Evolutionary conservation across 805 yeast genomes (phyloP).

Genomic region (Cyberlindnera lachancei): DNA sequence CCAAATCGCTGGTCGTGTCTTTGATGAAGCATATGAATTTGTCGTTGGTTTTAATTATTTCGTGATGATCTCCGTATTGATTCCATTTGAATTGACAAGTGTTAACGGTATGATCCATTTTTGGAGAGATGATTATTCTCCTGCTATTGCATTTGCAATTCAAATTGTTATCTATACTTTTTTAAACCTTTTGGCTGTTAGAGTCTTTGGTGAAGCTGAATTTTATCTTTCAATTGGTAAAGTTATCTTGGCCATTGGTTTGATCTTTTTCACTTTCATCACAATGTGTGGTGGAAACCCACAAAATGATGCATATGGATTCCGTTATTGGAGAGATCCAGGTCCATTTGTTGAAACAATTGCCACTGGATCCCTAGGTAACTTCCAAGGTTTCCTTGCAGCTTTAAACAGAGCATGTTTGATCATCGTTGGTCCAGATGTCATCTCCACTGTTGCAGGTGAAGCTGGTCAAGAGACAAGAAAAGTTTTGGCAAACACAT

Average conservation of each 20-base stretch:
- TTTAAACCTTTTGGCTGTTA: conserved; percentile 47
- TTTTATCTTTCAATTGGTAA: conserved; percentile 60
- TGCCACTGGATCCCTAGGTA: conserved; percentile 50
- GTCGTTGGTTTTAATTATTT: conserved; percentile 54
- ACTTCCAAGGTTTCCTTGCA: conserved; percentile 70
- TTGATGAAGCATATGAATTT: conserved; percentile 54
- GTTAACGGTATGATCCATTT: conserved; percentile 46
- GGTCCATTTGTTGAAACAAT: conserved; percentile 48
- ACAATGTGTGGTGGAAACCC: conserved; percentile 88
- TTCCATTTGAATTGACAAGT: conserved; percentile 45
- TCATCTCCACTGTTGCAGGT: conserved; percentile 73
- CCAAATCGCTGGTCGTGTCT: conserved; percentile 46
- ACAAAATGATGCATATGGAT: conserved; percentile 50
- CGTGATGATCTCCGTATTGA: conserved; percentile 41
- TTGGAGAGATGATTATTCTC: conserved; percentile 62
- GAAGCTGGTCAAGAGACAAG: conserved; percentile 72
- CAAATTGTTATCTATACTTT: conserved; percentile 44
- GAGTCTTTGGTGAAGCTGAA: conserved; percentile 48
- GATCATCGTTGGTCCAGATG: conserved; percentile 80
- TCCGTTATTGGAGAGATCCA: conserved; percentile 41
- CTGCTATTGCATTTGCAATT: conserved; percentile 51
- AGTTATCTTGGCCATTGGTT: conserved; percentile 57
- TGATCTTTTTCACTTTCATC: conserved; percentile 62
- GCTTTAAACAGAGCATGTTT: conserved; percentile 61
- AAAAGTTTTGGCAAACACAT: conserved; percentile 62